Base-by-base conservation (phyloP, 495 filamentous ascomycete species). In the Lophiostoma macrostomum region DNA sequence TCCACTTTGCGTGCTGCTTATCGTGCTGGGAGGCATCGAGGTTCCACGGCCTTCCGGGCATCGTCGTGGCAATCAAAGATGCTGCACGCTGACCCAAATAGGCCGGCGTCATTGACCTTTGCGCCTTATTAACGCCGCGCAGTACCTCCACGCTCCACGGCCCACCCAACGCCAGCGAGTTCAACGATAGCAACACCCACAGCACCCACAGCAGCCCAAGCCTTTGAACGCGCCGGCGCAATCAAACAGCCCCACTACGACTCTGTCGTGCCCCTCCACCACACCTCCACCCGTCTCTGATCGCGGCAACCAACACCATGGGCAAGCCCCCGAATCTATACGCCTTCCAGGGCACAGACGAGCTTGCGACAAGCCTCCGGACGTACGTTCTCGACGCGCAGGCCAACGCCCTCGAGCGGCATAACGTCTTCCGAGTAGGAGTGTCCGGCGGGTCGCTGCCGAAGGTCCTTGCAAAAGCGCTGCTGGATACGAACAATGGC, bases 371-470 rank as follows among this genome's bases (percentile, higher is more conserved):
- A 18, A 79, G 82, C 61, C 80, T 98, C 48, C 82, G 90, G 60
- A 73, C 78, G 56, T 97, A 94, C 69, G 74, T 98, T 52, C 74
- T 96, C 52, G 75, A 82, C 36, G 78, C 74, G 56, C 91, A 98
- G 73, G 86, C 83, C 60, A 78, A 82, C 27, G 88, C 88, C 25
- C 64, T 97, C 14, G 73, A 74, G 37, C 88, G 90, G 41, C 93
- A 98, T 70, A 73, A 75, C 45, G 79, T 76, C 63, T 96, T 98
- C 78, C 91, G 91, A 66, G 75, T 98, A 52, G 93, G 83, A 36
- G 86, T 98, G 35, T 97, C 93, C 1, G 93, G 94, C 60, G 94
- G 93, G 39, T 97, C 94, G 12, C 82, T 98, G 5, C 93, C 93
- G 19, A 80, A 84, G 49, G 87, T 85, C 22, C 87, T 98, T 19